Percentiles rank a stretch among this genome's conserved stretches.
phyloP scores from a whole-genome alignment of 73 alveolate species.

The Paramecium biaurelia region DNA sequence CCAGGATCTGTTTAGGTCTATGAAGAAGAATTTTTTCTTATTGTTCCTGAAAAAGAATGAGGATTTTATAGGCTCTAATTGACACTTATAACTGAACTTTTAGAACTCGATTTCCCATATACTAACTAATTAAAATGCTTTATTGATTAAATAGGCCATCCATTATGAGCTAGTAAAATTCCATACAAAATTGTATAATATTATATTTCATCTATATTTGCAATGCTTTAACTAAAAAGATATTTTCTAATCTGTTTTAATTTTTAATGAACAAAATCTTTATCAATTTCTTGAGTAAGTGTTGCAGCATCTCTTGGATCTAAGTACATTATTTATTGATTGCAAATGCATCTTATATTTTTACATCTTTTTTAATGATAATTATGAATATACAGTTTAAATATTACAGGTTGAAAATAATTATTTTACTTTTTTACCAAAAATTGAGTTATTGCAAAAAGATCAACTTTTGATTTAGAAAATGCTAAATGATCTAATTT shows the following conservation, averaged over 20 bases:
- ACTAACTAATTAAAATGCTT: not conserved
- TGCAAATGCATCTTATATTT: not conserved
- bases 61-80: not conserved
- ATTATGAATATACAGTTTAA: not conserved
- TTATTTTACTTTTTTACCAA: not conserved
- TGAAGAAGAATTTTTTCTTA: not conserved
- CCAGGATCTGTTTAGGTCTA: not conserved
- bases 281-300: not conserved
- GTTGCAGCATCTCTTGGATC: not conserved
- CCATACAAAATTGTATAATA: not conserved
- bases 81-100: not conserved
- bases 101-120: not conserved
- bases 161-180: not conserved
- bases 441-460: not conserved
- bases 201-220: not conserved
- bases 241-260: not conserved
- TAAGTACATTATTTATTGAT: not conserved
- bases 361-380: not conserved
- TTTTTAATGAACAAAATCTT: not conserved
- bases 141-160: not conserved
- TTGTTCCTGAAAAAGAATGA: not conserved
- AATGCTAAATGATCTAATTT: not conserved
- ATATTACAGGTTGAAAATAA: not conserved
- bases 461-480: not conserved
- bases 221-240: not conserved